phyloP scores from a whole-genome alignment of 2,329 filamentous ascomycete genomes.

The Hirsutella thompsonii region DNA sequence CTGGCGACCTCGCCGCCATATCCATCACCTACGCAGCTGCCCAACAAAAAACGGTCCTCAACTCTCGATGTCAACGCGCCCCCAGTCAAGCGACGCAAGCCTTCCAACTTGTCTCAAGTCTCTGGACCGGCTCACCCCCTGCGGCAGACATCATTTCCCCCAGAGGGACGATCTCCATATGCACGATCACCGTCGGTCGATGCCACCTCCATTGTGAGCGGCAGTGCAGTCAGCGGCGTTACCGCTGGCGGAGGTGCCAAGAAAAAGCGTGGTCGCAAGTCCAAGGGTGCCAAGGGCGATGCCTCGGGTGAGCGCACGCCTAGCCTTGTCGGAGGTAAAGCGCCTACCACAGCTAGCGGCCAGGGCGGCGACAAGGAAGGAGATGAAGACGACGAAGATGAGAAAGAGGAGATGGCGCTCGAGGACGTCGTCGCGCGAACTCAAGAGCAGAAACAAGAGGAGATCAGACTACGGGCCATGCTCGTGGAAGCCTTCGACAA shows the following conservation, averaged over 20 bases:
- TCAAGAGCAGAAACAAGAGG: conserved; percentile 55
- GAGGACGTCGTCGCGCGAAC: conserved; percentile 48
- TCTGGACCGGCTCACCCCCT: conserved; percentile 52
- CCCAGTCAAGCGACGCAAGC: conserved; percentile 55
- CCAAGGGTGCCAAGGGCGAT: conserved; percentile 40
- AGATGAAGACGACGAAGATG: conserved; percentile 45
- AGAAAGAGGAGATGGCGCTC: conserved; percentile 40
- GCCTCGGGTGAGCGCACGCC: conserved; percentile 27
- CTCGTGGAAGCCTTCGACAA: conserved; percentile 51
- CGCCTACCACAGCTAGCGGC: conserved; percentile 30
- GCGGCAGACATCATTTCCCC: conserved; percentile 71
- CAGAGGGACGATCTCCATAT: conserved; percentile 42
- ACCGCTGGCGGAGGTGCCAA: conserved; percentile 23
- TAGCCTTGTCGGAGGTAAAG: conserved; percentile 26
- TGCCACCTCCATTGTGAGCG: conserved; percentile 44
- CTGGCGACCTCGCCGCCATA: conserved; percentile 42
- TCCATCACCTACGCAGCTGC: conserved; percentile 34
- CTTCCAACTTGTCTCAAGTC: conserved; percentile 46
- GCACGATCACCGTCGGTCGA: conserved; percentile 56
- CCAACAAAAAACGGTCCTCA: conserved; percentile 46
- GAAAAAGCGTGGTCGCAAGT: conserved; percentile 50
- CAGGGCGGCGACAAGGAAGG: conserved; percentile 30
- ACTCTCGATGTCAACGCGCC: conserved; percentile 39
- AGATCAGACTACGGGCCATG: conserved; percentile 43
- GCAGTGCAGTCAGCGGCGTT: conserved; percentile 41